Conservation (phyloP, 2,329 filamentous ascomycete species). For the Aureobasidium mangrovei region DNA sequence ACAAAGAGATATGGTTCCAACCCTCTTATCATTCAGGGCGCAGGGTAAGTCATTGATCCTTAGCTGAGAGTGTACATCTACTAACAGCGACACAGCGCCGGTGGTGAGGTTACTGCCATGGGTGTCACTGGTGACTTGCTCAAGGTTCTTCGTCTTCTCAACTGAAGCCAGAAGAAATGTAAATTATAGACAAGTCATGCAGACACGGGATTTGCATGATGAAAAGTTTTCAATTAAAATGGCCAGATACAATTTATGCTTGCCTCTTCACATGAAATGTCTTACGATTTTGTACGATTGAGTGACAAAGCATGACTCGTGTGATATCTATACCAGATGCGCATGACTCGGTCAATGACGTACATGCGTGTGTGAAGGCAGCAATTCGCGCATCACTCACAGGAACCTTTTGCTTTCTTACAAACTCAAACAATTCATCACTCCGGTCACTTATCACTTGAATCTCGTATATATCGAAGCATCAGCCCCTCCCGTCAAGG, state of each 20-base stretch:
- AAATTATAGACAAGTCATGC: not conserved
- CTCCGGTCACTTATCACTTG: not conserved
- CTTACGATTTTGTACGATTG: not conserved
- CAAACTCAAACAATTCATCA: not conserved
- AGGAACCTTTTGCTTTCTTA: not conserved
- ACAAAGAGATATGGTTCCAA: conserved; percentile 88
- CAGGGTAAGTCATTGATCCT: conserved; percentile 44
- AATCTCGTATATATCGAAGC: not conserved
- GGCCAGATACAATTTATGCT: not conserved
- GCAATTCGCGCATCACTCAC: conserved; percentile 3
- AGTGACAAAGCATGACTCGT: not conserved
- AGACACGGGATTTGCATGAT: not conserved
- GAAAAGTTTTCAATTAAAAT: not conserved
- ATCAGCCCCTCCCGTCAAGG: not conserved
- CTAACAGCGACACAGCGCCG: conserved; percentile 44
- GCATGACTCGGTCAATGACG: conserved; percentile 10
- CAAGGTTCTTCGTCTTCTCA: conserved; percentile 70
- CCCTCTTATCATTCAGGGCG: conserved; percentile 89
- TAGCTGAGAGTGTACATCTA: not conserved
- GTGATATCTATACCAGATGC: not conserved
- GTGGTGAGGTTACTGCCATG: conserved; percentile 95
- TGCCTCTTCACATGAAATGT: not conserved
- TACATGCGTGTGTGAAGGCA: not conserved
- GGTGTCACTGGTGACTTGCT: conserved; percentile 89
- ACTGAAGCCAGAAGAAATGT: conserved; percentile 13